Evolutionary conservation across 331 rosid species (phyloP), one percentile per base, ranked within the genome.

Genomic region (Rosa hybrid): DNA sequence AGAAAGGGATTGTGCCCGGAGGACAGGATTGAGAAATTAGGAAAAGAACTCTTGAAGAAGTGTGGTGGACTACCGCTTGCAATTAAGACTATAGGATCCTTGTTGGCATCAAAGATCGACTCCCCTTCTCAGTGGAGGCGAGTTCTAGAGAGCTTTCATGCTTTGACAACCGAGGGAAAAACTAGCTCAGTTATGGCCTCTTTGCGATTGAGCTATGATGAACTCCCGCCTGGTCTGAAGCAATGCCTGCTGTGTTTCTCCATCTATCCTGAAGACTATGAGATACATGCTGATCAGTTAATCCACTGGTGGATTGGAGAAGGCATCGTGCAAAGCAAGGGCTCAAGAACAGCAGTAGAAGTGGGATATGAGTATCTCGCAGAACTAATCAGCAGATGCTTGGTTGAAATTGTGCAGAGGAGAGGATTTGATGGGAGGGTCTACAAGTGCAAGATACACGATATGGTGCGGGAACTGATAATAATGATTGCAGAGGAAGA

Each of bases 221-320:
- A 82, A 16, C 57, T 77, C 0, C 67, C 63, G 1, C 17, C 39
- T 49, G n/a, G 12, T 53, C 67, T 81, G 11, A 76, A 81, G 51
- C 81, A 63, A 21, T 81, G 77, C n/a, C 49, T 75, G 10, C 23
- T 81, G 72, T 75, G 81, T 49, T 16, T 81, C 48, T 81, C 81
- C 25, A 39, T 76, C 18, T 81, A 76, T 42, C 77, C 77, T 12
- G 72, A 76, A 75, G 73, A 76, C 68, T 13, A 16, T 5, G 67
- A 30, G 53, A 59, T 76, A 30, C 0, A n/a, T 1, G 76, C 84
- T 0, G 67, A 69, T 2, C 71, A 76, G 65, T 20, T 81, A 6
- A 81, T 76, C 56, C 73, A 69, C 13, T 81, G 81, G 84, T 81
- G 84, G 84, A 12, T 81, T 9, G 81, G 30, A 0, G 84, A 81